Base-by-base conservation (phyloP, 192 early-diverging fungal species). In the Dimargaris xerosporica region DNA sequence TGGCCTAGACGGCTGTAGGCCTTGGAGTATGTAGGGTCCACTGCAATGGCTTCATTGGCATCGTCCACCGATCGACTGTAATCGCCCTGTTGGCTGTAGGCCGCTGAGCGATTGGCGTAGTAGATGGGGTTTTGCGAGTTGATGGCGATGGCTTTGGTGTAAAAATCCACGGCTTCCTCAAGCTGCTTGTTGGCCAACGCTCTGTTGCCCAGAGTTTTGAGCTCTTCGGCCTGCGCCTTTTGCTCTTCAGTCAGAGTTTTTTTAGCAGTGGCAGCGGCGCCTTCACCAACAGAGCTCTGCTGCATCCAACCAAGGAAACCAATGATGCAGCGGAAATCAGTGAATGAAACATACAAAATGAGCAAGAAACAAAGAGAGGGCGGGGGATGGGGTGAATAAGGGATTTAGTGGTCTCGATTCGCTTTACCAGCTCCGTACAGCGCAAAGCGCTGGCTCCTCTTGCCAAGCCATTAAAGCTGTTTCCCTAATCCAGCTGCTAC, bases 91-190 rank as follows among this genome's bases (percentile, higher is more conserved):
- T 95, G 92, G 67, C 84, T 90, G 73, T 94, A 86, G 2, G 96
- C 94, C 39, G 96, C 96, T 41, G 96, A 93, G 85, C 94, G 79
- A 82, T 99, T 99, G 17, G 90, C 86, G 67, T 88, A 96, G 78
- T 90, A 99, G n/a, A 99, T 88, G 28, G 94, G 91, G 65, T 91
- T 93, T 61, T 77, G 77, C 15, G 66, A 60, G 66, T 94, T 85
- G 25, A 93, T 71, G 44, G 71, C 84, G 65, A 99, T 96, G 48
- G 96, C 96, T 69, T 91, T 80, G 44, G 87, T 84, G 79, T 99
- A 99, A 16, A 90, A 74, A 41, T 75, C 75, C 63, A 96, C 88
- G 56, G 96, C 94, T 67, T 85, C 82, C 17, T 77, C 69, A 63
- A 85, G 96, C 45, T 97, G 80, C 69, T 86, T 88, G 44, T 85